Conservation (phyloP, 371 early-diverging fungal genomes). For the Apophysomyces variabilis region DNA sequence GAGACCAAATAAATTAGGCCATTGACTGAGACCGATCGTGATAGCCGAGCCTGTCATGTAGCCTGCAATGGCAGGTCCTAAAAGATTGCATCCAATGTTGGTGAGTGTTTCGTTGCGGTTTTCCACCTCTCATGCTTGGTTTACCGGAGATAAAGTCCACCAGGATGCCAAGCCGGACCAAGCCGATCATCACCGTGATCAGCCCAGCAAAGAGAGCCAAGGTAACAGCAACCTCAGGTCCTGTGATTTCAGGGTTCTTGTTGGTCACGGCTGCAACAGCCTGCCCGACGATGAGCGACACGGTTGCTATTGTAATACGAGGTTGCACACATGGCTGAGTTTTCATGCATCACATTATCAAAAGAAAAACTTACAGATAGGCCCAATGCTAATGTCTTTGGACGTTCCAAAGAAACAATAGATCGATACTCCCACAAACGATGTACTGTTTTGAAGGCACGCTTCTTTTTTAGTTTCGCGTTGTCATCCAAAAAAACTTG, state of each 20-base stretch:
- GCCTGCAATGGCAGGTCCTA: constrained; percentile 68
- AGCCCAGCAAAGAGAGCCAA: constrained; percentile 60
- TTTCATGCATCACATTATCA: not conserved
- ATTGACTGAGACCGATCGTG: constrained; percentile 74
- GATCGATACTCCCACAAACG: constrained; percentile 70
- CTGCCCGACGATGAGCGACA: constrained; percentile 72
- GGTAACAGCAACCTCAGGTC: constrained; percentile 47
- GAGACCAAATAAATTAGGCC: constrained; percentile 72
- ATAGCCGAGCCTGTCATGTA: constrained; percentile 74
- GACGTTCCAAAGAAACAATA: constrained; percentile 79
- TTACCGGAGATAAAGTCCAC: constrained; percentile 76
- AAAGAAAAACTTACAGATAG: constrained; percentile 26
- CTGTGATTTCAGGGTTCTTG: constrained; percentile 39
- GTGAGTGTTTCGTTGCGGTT: not conserved
- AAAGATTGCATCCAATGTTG: no score
- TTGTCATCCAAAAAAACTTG: no score
- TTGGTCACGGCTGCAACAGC: constrained; percentile 53
- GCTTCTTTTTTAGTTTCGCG: no score
- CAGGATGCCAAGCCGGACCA: constrained; percentile 76
- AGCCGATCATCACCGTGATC: constrained; percentile 63
- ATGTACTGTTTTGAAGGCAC: constrained; percentile 30
- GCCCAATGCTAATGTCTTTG: constrained; percentile 81
- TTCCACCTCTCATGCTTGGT: not conserved
- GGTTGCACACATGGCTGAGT: not conserved
- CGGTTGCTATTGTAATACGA: constrained; percentile 56